Percentiles rank a stretch among this genome's conserved stretches.
Evolutionary conservation across 2,329 filamentous ascomycete genomes (phyloP).

Genomic region (Cercospora sojina): DNA sequence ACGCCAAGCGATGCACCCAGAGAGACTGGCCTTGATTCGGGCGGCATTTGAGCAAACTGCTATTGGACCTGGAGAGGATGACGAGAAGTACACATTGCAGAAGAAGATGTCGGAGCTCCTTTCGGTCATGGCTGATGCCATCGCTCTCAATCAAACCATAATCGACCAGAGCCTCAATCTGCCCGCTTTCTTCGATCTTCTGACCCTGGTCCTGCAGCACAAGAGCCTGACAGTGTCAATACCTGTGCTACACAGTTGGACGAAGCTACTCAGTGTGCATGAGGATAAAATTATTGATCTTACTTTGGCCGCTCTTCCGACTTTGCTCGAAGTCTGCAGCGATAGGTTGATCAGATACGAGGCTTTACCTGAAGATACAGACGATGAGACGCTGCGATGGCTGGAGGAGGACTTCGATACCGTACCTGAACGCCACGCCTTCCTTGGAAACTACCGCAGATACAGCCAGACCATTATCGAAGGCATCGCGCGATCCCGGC

Average conservation of each 20-base stretch:
- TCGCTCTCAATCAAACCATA: constrained; percentile 69
- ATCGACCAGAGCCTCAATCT: constrained; percentile 65
- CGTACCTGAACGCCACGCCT: constrained; percentile 87
- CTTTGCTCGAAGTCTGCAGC: constrained; percentile 79
- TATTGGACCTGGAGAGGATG: constrained; percentile 65
- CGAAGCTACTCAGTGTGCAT: constrained; percentile 71
- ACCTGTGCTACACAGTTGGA: constrained; percentile 87
- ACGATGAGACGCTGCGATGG: constrained; percentile 76
- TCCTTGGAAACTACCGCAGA: constrained; percentile 90
- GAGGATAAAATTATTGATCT: constrained; percentile 65
- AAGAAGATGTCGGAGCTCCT: constrained; percentile 96
- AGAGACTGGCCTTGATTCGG: constrained; percentile 35
- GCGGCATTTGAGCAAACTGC: constrained; percentile 33
- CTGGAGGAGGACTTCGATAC: constrained; percentile 94
- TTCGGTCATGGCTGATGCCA: constrained; percentile 78
- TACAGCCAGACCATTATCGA: constrained; percentile 89
- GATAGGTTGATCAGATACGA: constrained; percentile 85
- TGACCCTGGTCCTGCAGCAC: constrained; percentile 76
- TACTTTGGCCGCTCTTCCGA: constrained; percentile 64
- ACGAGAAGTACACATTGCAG: constrained; percentile 87
- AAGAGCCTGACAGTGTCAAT: constrained; percentile 91
- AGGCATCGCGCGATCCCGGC: constrained; percentile 74
- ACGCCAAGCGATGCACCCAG: constrained; percentile 31
- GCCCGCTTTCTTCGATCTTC: constrained; percentile 72
- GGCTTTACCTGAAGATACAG: constrained; percentile 74